These are phyloP conservation scores for Colletotrichum sp. DNA, from an alignment of 2,329 filamentous ascomycete species.

Conservation along the genomic window DNA sequence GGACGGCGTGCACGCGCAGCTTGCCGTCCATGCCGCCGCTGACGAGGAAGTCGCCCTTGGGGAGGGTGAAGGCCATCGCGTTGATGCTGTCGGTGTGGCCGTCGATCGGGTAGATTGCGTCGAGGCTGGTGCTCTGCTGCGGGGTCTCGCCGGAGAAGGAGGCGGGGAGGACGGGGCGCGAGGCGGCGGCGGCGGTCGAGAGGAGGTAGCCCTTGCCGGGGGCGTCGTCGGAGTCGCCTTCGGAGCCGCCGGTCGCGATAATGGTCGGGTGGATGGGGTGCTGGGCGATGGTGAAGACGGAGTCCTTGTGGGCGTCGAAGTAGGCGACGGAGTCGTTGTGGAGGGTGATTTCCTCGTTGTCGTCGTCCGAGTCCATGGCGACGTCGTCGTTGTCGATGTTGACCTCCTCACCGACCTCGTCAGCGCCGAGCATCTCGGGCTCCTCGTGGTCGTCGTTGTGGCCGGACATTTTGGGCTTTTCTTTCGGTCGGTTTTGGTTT, in stretches of 20 bases:
- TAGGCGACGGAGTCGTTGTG: constrained; percentile 94
- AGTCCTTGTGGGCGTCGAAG: constrained; percentile 90
- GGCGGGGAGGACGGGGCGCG: constrained; percentile 73
- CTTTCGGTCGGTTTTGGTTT: not conserved
- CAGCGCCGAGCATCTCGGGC: constrained; percentile 75
- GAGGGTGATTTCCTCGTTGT: constrained; percentile 74
- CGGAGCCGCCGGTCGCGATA: constrained; percentile 83
- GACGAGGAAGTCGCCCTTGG: constrained; percentile 82
- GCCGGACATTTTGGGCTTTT: constrained; percentile 6
- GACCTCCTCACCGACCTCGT: constrained; percentile 81
- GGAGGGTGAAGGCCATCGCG: constrained; percentile 82
- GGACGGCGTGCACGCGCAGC: constrained; percentile 71
- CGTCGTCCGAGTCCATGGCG: constrained; percentile 79
- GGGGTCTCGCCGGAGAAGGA: constrained; percentile 68
- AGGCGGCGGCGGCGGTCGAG: constrained; percentile 70
- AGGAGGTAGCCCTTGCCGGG: constrained; percentile 86
- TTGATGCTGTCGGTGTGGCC: constrained; percentile 94
- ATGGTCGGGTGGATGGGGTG: constrained; percentile 81
- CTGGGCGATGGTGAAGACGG: constrained; percentile 92
- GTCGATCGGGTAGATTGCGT: constrained; percentile 76
- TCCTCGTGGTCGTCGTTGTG: constrained; percentile 32
- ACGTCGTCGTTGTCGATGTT: constrained; percentile 66
- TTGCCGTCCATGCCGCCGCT: constrained; percentile 88
- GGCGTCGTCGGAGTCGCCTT: constrained; percentile 61
- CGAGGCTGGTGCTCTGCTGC: constrained; percentile 59